phyloP scores from a whole-genome alignment of 1,139 yeast species.

The Yamadazyma spencermartinsiae region DNA sequence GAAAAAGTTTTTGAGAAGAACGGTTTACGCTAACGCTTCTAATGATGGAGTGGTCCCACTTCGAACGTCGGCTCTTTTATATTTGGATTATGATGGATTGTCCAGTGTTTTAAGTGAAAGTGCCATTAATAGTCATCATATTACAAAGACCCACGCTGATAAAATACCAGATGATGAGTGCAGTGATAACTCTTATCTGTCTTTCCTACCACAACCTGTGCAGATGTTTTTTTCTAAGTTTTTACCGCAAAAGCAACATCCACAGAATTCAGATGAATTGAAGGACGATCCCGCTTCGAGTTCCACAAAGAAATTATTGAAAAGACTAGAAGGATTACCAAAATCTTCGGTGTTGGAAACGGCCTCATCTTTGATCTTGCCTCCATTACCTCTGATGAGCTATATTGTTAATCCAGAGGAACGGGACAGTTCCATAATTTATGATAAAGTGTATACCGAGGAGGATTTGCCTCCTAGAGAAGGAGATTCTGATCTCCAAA shows the following conservation, averaged over 20 bases:
- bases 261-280: conserved; percentile 17
- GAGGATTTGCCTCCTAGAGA: conserved; percentile 25
- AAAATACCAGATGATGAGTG: conserved; percentile 21
- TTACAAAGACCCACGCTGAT: conserved; percentile 12
- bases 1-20: conserved; percentile 63
- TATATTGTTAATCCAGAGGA: conserved; percentile 65
- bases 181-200: conserved; percentile 16
- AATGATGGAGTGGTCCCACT: conserved; percentile 94
- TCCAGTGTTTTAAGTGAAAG: conserved; percentile 39
- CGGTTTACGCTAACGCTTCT: conserved; percentile 75
- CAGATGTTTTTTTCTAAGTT: conserved; percentile 48
- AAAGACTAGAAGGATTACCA: conserved; percentile 41
- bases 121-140: conserved; percentile 12
- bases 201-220: conserved; percentile 36
- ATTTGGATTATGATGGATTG: conserved; percentile 56
- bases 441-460: conserved; percentile 42
- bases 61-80: conserved; percentile 79
- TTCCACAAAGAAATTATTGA: conserved; percentile 10
- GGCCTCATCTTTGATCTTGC: conserved; percentile 76
- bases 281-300: conserved; percentile 8
- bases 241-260: conserved; percentile 45
- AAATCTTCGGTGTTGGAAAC: conserved; percentile 81
- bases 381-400: conserved; percentile 76
- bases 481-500: neutral
- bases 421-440: conserved; percentile 38